Percentiles rank a stretch among this genome's conserved stretches.
These are phyloP conservation scores for Verticillium nonalfalfae DNA, from an alignment of 2,329 filamentous ascomycete genomes.

Conservation along the genomic window DNA sequence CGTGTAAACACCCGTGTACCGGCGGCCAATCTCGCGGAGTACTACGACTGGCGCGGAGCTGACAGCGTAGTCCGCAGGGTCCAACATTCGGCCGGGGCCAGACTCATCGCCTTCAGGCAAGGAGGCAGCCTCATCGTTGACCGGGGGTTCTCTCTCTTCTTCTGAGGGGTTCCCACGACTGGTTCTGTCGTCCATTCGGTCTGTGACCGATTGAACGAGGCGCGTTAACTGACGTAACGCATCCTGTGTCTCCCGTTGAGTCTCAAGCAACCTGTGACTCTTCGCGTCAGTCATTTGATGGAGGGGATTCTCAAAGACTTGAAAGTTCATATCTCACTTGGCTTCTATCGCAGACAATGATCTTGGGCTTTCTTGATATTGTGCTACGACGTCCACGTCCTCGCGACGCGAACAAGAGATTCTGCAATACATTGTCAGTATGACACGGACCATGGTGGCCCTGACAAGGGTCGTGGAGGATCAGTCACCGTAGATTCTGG, in stretches of 20 bases:
- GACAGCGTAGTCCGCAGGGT: background rate
- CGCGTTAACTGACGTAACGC: background rate
- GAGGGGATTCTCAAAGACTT: background rate
- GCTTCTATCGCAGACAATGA: background rate
- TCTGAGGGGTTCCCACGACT: background rate
- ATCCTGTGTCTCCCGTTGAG: background rate
- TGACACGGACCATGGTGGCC: background rate
- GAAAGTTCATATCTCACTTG: background rate
- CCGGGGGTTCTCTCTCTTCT: background rate
- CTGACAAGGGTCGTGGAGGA: background rate
- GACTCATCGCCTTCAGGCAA: background rate
- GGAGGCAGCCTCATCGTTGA: background rate
- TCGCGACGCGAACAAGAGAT: background rate
- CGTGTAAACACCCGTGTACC: background rate
- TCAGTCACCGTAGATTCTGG: conserved; percentile 6
- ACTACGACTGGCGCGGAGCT: background rate
- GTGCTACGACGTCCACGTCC: background rate
- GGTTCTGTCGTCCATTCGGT: background rate
- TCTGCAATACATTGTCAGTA: background rate
- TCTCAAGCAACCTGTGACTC: background rate
- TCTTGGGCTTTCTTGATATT: background rate
- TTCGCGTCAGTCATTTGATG: background rate
- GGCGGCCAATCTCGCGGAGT: background rate
- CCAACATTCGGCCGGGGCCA: background rate
- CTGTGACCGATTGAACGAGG: background rate